phyloP scores from a whole-genome alignment of 306 rosid genomes.

The Comarum palustre region DNA sequence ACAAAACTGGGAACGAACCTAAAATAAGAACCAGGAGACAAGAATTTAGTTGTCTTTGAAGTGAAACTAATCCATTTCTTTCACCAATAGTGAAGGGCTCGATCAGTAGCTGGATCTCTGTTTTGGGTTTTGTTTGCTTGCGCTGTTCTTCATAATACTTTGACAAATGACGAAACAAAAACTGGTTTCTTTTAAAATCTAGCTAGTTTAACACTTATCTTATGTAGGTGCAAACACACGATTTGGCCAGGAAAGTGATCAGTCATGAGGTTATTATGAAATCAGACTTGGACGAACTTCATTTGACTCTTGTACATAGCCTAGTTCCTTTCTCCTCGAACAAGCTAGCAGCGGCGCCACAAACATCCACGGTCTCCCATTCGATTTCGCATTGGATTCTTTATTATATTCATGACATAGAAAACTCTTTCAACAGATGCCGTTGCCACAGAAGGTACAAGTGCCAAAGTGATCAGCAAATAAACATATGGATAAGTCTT shows the following conservation, averaged over 20 bases:
- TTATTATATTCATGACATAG: no score
- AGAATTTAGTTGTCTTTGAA: not conserved
- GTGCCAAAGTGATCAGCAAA: not conserved
- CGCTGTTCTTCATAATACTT: not conserved
- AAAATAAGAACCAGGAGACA: not conserved
- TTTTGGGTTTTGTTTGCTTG: not conserved
- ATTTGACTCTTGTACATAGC: no score
- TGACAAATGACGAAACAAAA: not conserved
- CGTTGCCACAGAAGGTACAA: no score
- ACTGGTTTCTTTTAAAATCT: not conserved
- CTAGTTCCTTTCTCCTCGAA: no score
- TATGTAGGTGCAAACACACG: not conserved
- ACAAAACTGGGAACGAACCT: not conserved
- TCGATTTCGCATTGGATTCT: no score
- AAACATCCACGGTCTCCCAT: no score
- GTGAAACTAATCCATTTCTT: not conserved
- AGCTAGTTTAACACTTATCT: not conserved
- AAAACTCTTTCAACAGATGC: no score
- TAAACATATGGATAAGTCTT: not conserved
- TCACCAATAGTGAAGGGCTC: not conserved
- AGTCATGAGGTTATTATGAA: not conserved
- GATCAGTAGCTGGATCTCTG: not conserved
- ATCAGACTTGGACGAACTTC: not conserved
- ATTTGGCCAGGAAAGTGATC: slow-evolving; percentile 18
- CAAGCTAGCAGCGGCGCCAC: not conserved